Conservation (phyloP, 805 yeast genomes). For the Ogataea dorogensis region DNA sequence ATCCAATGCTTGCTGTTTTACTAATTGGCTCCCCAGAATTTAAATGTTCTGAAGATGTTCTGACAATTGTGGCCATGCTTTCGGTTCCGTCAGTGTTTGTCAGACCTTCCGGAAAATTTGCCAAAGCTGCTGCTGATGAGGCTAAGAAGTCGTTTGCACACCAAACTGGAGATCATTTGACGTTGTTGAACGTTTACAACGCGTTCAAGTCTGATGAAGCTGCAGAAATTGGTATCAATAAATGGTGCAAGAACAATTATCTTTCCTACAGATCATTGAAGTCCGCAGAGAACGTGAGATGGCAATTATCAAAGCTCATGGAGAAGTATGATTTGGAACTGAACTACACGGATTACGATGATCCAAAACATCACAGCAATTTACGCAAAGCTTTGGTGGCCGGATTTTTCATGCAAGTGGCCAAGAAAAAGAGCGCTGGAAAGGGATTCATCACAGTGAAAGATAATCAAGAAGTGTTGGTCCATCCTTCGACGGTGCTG, state of each 20-base stretch:
- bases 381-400: slow-evolving; percentile 81
- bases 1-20: slow-evolving; percentile 93
- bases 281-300: slow-evolving; percentile 83
- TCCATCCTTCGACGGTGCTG: slow-evolving; percentile 91
- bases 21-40: slow-evolving; percentile 84
- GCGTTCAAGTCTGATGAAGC: slow-evolving; percentile 80
- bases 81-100: slow-evolving; percentile 94
- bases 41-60: slow-evolving; percentile 83
- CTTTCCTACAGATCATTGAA: slow-evolving; percentile 79
- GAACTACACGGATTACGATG: slow-evolving; percentile 63
- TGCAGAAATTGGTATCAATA: slow-evolving; percentile 56
- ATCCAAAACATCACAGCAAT: slow-evolving; percentile 66
- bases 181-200: slow-evolving; percentile 83
- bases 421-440: slow-evolving; percentile 80
- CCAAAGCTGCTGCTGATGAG: slow-evolving; percentile 88
- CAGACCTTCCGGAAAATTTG: slow-evolving; percentile 82
- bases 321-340: slow-evolving; percentile 73
- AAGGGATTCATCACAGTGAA: slow-evolving; percentile 88
- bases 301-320: slow-evolving; percentile 82
- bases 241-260: slow-evolving; percentile 92
- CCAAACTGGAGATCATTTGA: slow-evolving; percentile 92
- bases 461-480: slow-evolving; percentile 92
- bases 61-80: slow-evolving; percentile 84
- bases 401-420: slow-evolving; percentile 99
- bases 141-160: slow-evolving; percentile 85